Percentiles rank a stretch among this genome's conserved stretches.
These are phyloP conservation scores for Ogataea methanolica DNA, from an alignment of 805 yeast species.

Conservation along the genomic window DNA sequence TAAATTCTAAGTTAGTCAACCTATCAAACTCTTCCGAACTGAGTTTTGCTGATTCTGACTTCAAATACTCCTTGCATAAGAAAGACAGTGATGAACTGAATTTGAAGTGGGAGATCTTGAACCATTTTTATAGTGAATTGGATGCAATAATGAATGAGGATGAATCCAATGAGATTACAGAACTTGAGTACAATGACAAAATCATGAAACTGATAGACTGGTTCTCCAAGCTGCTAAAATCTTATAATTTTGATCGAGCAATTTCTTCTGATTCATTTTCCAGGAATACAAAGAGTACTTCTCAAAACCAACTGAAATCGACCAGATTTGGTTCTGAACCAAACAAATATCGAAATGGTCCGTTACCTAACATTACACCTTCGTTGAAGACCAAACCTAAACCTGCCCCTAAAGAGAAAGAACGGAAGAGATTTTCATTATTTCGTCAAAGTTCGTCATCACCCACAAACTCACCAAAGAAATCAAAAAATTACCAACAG, in stretches of 20 bases:
- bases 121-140: conserved; percentile 3
- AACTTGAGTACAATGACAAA: background rate
- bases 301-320: background rate
- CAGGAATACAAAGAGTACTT: background rate
- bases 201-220: conserved; percentile 3
- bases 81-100: background rate
- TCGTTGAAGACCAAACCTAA: background rate
- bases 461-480: background rate
- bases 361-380: background rate
- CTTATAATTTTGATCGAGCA: conserved; percentile 1
- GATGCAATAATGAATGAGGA: background rate
- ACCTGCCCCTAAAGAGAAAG: background rate
- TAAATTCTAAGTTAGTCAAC: conserved; percentile 4
- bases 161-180: background rate
- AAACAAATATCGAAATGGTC: background rate
- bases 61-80: background rate
- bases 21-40: background rate
- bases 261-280: background rate
- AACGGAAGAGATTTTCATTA: conserved; percentile 2
- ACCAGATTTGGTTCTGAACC: background rate
- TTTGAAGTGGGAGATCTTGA: conserved; percentile 1
- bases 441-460: conserved; percentile 1
- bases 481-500: background rate
- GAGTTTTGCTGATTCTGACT: conserved; percentile 1
- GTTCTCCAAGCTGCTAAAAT: conserved; percentile 2